These are phyloP conservation scores for Stropharia rugosoannulata DNA, from an alignment of 768 basidiomycete species.

Conservation along the genomic window DNA sequence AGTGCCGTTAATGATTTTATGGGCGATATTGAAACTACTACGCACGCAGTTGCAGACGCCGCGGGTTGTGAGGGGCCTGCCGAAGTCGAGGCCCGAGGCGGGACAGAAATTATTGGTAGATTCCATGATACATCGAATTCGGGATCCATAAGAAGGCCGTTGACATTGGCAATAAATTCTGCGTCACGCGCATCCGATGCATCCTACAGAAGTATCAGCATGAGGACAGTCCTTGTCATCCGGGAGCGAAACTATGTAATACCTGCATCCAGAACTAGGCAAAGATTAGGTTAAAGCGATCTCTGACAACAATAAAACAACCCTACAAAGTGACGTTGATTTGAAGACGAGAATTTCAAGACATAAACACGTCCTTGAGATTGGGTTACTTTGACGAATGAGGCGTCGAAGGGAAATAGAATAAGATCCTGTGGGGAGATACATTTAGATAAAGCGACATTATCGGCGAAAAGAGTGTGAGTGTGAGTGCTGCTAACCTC, in stretches of 20 bases:
- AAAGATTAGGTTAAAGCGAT: conserved; percentile 9
- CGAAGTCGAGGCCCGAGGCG: conserved; percentile 44
- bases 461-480: conserved; percentile 9
- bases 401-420: conserved; percentile 84
- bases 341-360: conserved; percentile 88
- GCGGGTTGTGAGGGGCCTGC: conserved; percentile 25
- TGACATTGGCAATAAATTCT: conserved; percentile 73
- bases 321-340: conserved; percentile 83
- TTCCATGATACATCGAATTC: conserved; percentile 62
- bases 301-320: neutral
- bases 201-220: conserved; percentile 43
- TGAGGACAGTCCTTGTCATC: neutral
- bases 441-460: conserved; percentile 3
- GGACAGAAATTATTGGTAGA: conserved; percentile 28
- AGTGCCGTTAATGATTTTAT: neutral
- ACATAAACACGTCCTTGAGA: conserved; percentile 76
- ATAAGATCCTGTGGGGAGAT: conserved; percentile 67
- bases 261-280: conserved; percentile 89
- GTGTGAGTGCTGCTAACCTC: conserved; percentile 45
- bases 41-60: conserved; percentile 29
- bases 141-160: conserved; percentile 67
- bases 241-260: conserved; percentile 4
- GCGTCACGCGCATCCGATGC: conserved; percentile 64
- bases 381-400: conserved; percentile 72
- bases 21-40: conserved; percentile 1